phyloP scores from a whole-genome alignment of 1,139 yeast species.

The Taphrina sp. region DNA sequence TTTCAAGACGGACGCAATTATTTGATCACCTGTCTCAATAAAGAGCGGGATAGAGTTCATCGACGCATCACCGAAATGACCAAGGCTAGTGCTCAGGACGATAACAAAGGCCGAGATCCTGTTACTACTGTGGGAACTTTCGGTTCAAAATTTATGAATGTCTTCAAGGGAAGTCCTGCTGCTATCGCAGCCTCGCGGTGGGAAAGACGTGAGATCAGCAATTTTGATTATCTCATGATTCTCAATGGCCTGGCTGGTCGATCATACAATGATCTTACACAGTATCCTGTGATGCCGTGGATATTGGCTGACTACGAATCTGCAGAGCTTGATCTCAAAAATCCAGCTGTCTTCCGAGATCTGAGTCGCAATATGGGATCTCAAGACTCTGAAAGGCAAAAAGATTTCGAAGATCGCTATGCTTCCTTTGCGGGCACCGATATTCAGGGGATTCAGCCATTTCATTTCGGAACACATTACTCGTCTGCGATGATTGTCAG shows the following conservation, averaged over 20 bases:
- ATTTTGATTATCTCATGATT: conserved; percentile 74
- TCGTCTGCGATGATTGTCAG: conserved; percentile 91
- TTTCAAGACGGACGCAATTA: conserved; percentile 70
- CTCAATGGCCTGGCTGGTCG: conserved; percentile 81
- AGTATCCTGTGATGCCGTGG: conserved; percentile 90
- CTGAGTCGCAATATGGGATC: conserved; percentile 89
- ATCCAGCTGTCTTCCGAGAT: conserved; percentile 66
- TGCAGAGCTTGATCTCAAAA: conserved; percentile 57
- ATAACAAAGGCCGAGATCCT: conserved; percentile 4
- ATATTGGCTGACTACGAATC: conserved; percentile 76
- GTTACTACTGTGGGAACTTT: conserved; percentile 42
- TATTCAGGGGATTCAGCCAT: conserved; percentile 63
- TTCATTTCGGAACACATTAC: conserved; percentile 89
- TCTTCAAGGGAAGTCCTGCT: conserved; percentile 42
- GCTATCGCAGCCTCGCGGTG: conserved; percentile 55
- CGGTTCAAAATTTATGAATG: conserved; percentile 48
- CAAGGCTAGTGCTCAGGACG: not conserved
- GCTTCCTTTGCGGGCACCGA: conserved; percentile 60
- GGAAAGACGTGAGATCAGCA: conserved; percentile 73
- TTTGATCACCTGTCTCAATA: conserved; percentile 57
- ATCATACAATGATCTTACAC: conserved; percentile 81
- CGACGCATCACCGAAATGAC: conserved; percentile 44
- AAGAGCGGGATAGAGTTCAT: conserved; percentile 59
- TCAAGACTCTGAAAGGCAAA: conserved; percentile 59
- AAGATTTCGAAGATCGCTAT: conserved; percentile 64